Conservation (phyloP, 352 stramenopile genomes). For the Albugo laibachii region DNA sequence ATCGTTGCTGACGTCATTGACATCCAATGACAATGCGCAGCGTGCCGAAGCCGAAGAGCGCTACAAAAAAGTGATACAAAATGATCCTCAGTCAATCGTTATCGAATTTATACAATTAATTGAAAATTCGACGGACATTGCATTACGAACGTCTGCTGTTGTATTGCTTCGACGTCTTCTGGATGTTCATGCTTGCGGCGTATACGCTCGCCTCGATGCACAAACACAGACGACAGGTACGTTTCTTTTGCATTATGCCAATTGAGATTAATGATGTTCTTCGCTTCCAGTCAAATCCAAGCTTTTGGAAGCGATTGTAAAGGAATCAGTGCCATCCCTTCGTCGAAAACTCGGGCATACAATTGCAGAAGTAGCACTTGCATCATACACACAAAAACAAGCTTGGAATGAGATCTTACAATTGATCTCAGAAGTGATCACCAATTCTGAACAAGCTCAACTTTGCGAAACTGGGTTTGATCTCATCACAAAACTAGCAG, state of each 20-base stretch:
- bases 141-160: slow-evolving; percentile 46
- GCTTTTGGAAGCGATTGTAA: slow-evolving; percentile 41
- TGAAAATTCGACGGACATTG: slow-evolving; percentile 26
- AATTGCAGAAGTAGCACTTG: slow-evolving; percentile 46
- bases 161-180: slow-evolving; percentile 64
- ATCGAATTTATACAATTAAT: slow-evolving; percentile 44
- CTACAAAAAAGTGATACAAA: slow-evolving; percentile 44
- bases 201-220: slow-evolving; percentile 42
- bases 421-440: slow-evolving; percentile 34
- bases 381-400: slow-evolving; percentile 28
- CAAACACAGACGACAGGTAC: slow-evolving; percentile 14
- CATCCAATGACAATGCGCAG: slow-evolving; percentile 47
- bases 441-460: slow-evolving; percentile 20
- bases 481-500: slow-evolving; percentile 45
- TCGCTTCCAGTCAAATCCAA: slow-evolving; percentile 30
- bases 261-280: background rate
- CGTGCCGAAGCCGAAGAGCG: slow-evolving; percentile 57
- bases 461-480: slow-evolving; percentile 63
- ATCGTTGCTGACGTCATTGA: slow-evolving; percentile 45
- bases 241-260: background rate
- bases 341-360: slow-evolving; percentile 66
- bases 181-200: slow-evolving; percentile 28
- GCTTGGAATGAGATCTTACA: slow-evolving; percentile 52
- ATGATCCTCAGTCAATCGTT: slow-evolving; percentile 44
- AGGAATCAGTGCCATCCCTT: slow-evolving; percentile 48